Conservation (phyloP, 805 yeast genomes). For the Pichia gijzeniarum region DNA sequence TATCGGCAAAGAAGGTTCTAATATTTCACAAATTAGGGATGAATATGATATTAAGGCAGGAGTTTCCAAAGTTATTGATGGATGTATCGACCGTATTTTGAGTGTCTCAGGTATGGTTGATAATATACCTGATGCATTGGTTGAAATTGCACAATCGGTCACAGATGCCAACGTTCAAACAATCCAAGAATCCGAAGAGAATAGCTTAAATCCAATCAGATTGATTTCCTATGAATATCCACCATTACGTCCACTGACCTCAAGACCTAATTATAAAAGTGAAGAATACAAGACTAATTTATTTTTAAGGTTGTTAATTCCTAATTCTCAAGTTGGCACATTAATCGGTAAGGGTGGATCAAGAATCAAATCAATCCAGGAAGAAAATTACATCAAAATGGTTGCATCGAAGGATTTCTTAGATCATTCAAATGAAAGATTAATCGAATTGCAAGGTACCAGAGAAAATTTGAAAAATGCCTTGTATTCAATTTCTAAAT, state of each 20-base stretch:
- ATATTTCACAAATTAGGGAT: slow-evolving; percentile 69
- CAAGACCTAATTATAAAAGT: slow-evolving; percentile 45
- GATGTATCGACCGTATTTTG: slow-evolving; percentile 76
- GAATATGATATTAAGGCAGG: slow-evolving; percentile 80
- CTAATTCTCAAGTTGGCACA: slow-evolving; percentile 84
- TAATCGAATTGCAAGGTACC: slow-evolving; percentile 81
- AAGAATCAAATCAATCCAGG: slow-evolving; percentile 74
- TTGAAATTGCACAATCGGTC: slow-evolving; percentile 61
- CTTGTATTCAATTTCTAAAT: slow-evolving; percentile 53
- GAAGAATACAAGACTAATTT: slow-evolving; percentile 47
- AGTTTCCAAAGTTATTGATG: slow-evolving; percentile 71
- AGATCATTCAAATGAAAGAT: slow-evolving; percentile 75
- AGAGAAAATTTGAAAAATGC: slow-evolving; percentile 56
- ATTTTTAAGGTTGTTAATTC: slow-evolving; percentile 63
- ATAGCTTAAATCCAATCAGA: slow-evolving; percentile 29
- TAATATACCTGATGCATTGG: slow-evolving; percentile 61
- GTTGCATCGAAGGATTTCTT: slow-evolving; percentile 82
- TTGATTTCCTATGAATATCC: slow-evolving; percentile 41
- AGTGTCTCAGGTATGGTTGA: slow-evolving; percentile 72
- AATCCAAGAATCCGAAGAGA: slow-evolving; percentile 17
- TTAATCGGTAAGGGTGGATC: slow-evolving; percentile 80
- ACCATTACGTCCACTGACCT: slow-evolving; percentile 54
- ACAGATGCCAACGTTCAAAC: slow-evolving; percentile 35
- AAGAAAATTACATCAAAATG: slow-evolving; percentile 62
- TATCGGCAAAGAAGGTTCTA: slow-evolving; percentile 78